Evolutionary conservation across 2,329 filamentous ascomycete species (phyloP), one percentile per base, ranked within the genome.

Genomic region (Ceratocystis eucalypticola): DNA sequence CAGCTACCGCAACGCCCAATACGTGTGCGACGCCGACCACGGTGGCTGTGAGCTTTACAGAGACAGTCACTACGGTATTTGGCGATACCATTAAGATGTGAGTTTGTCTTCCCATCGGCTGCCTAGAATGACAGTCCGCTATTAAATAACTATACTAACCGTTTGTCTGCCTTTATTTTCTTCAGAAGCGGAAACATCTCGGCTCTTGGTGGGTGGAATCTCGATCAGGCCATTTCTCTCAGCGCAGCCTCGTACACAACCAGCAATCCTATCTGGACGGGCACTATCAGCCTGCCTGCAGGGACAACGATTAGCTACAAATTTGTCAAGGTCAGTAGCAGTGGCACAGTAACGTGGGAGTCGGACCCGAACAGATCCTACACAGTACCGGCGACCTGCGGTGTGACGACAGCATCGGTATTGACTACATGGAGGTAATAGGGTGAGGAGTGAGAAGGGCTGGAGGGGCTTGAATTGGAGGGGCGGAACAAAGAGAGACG

Each of bases 281-380:
- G 72, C 2, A 80, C 78, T 0, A 71, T 85, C 46, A 78, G 73
- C 28, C 72, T 88, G 8, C 76, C 80, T 0, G 77, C 82, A 0
- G 84, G 82, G 0, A 78, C 76, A 0, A 75, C 72, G 0, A 79
- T 88, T 67, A 72, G 82, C 72, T 87, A 86, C 72, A 86, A 87
- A 74, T 88, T 82, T 70, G 78, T 88, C 69, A 80, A 80, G 69
- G 78, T 83, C 53, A 76, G 75, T n/a, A 72, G 71, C 1, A 75
- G 77, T 70, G 82, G 83, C 0, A 74, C 72, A 0, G 75, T 84
- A 4, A 77, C 75, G 0, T 87, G 84, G 84, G 84, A 87, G 73
- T 80, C 77, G 64, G 84, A 84, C 25, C 75, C 76, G 0, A 78
- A 79, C 64, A 71, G 76, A 48, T 73, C 72, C 0, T 77, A 73